Evolutionary conservation across 2,329 filamentous ascomycete genomes (phyloP), one percentile per base, ranked within the genome.

Genomic region (Paecilomyces sp.): DNA sequence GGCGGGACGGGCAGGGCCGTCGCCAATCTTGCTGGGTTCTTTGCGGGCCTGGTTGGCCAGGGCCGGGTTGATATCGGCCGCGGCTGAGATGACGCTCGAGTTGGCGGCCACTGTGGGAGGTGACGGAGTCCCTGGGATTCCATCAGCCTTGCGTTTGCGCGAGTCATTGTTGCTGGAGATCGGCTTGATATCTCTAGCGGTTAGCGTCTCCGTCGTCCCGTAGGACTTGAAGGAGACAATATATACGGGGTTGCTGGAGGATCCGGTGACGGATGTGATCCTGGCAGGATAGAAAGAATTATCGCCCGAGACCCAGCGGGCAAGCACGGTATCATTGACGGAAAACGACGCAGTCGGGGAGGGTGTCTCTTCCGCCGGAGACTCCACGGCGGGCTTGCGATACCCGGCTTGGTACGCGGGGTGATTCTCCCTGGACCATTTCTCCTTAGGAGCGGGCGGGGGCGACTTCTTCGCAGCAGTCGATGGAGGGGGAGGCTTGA

Each of bases 181-280:
- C 56, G 92, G 90, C 68, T 90, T 88, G 65, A 97, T 90, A 70
- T 97, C 92, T 74, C 89, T 88, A 62, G 89, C 86, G 61, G 88
- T 85, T 62, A 96, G 77, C 34, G 90, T 94, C 75, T 96, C 92
- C 54, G 88, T 91, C 24, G 84, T 91, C 56, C 74, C 73, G 77
- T 97, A 97, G 69, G 86, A 90, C 77, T 95, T 93, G 82, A 97
- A 99, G 67, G 90, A 94, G 74, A 99, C 92, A 55, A 91, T 89
- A 74, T 97, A 99, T 64, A 97, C 90, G 36, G 92, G 93, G 57
- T 91, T 90, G 52, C 87, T 89, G n/a, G 88, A 88, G 8, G 92
- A 96, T 60, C 94, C 94, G 24, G 93, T 97, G 68, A 97, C 92
- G 57, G 90, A 92, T 57, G 91, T 93, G 74, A 99, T 96, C 69